Evolutionary conservation across 495 filamentous ascomycete species (phyloP), one percentile per base, ranked within the genome.

Genomic region (Trichoderma asperelloides): DNA sequence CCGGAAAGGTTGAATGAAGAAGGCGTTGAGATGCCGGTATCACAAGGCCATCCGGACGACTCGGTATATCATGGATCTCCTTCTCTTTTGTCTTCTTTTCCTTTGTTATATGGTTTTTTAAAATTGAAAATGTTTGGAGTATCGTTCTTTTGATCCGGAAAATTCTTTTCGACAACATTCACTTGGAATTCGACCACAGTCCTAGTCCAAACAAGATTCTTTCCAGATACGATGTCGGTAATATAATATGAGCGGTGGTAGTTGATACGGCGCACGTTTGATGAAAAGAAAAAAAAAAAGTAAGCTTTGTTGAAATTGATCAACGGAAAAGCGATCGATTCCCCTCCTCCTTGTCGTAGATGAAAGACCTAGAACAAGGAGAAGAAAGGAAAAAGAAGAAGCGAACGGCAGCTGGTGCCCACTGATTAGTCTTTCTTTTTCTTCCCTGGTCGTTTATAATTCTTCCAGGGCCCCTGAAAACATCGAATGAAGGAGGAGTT

Each of bases 381-480:
- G 47, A 28, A 60, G 55, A 27, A 60, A 7, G 11, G 55, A 27
- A 60, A 18, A 57, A 25, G 49, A 12, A 57, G 23, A 28, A 60
- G 55, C 55, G 55, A 60, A 60, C 9, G 55, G 55, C 55, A 60
- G 28, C 55, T 60, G 55, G 55, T 60, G 55, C 55, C 55, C 55
- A 60, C 55, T 21, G 55, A 30, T 60, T 60, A 60, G 55, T 30
- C 23, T 30, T 60, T 28, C 30, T 30, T 30, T 28, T 28, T 13
- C 23, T 21, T 60, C 16, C 16, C 28, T 60, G 23, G 25, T 28
- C 16, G 55, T 60, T 60, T 13, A 30, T 25, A 33, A 18, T 25
- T 60, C 12, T 60, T 27, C 47, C 47, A 21, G 21, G 47, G 21
- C 21, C 18, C 9, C 47, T 28, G 12, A 60, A 11, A 60, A 15